Evolutionary conservation across 129 eudicot genomes (phyloP), one percentile per base, ranked within the genome.

Genomic region (Flaveria robusta): DNA sequence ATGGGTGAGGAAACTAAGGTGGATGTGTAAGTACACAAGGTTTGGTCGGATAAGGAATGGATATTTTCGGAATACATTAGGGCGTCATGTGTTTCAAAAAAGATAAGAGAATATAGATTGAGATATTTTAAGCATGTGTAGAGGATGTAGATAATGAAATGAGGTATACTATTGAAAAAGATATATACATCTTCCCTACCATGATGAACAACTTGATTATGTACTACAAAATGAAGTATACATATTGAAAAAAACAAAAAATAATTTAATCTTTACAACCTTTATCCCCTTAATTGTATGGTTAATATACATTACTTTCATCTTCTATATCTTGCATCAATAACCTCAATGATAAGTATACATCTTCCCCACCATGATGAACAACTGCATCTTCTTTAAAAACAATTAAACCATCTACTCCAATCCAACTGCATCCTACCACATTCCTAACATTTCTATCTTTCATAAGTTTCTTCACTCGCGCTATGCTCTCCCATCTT

Each of bases 401-500:
- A 66, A 74, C 45, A 75, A 77, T 79, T 41, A 80, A 81, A 41
- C 46, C 27, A 51, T 71, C 69, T 29, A 92, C 76, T 14, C 86
- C 90, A 29, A 88, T 81, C 91, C 91, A 89, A 78, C 98, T 89
- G 74, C 87, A 84, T n/a, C 90, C 88, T 54, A 47, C 68, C 63
- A 60, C 81, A 70, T 86, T 81, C 76, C 41, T 81, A 63, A 64
- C 65, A 26, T 50, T 66, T 23, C 79, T 83, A 81, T 79, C 87
- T 59, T 83, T 77, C 98, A 86, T 82, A 72, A 43, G 39, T 73
- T 75, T 86, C 77, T 74, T 88, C 77, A 92, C 87, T 51, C 98
- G 86, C 68, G 85, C 93, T 24, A 85, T 63, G 23, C 96, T 88
- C 71, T 92, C 98, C 98, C 98, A 92, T 83, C 83, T 86, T 41